Base-by-base conservation (phyloP, 1,139 yeast species). In the Suhomyces ambrosiae region DNA sequence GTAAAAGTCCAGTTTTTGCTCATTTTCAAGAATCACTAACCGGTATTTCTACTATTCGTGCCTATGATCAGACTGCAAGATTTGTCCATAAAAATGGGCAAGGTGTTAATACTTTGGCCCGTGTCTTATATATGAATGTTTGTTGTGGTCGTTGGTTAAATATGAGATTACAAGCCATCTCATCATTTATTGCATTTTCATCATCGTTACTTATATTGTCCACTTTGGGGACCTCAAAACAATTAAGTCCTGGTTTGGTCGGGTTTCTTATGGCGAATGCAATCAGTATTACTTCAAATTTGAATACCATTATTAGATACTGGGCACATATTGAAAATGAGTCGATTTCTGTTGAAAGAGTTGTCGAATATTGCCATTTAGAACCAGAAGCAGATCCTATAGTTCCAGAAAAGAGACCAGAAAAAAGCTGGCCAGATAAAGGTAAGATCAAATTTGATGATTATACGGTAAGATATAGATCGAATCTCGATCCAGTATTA, bases 131-230 rank as follows among this genome's bases (percentile, higher is more conserved):
- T 44, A 45, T 58, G 11, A 56, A 52, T 35, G 52, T 54, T 12
- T 50, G 53, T 11, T 49, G 60, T 37, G 63, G 61, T 37, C 60
- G 73, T 41, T 68, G 74, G 74, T 56, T 68, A 30, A 60, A 69
- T 2, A 58, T 65, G 59, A 56, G 73, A 44, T 58, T 68, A 36
- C 70, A 64, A 42, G 52, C 56, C 5, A 62, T 67, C 29, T 61
- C 71, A 7, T 58, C 71, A 1, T 24, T 61, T 16, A 56, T 68
- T 26, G 58, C 66, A 5, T 61, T 57, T 35, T 42, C 56, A 7
- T 50, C 67, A 1, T 52, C 70, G 2, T 42, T 63, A 19, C 46
- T 63, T 31, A 57, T 65, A 19, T 48, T 62, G 31, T 36, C 48
- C 8, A 52, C 61, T 5, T 48, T 59, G 33, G 48, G 47, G 3